Evolutionary conservation across 257 asterid species (phyloP).

Genomic region (Solanum okadae): DNA sequence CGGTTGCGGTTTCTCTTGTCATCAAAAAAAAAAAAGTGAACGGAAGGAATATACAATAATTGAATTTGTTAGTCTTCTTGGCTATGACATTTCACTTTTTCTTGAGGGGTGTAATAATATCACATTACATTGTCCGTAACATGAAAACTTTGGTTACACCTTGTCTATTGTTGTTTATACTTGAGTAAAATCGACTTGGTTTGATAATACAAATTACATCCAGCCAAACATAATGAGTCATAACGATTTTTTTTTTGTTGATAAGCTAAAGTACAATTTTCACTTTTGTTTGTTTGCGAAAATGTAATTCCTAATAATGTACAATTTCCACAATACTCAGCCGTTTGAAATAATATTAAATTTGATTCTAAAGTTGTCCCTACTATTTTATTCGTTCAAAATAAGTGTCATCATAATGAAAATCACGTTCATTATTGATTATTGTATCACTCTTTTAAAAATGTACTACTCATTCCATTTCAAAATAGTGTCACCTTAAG

Average conservation of each 20-base stretch:
- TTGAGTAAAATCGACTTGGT: not conserved
- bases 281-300: not conserved
- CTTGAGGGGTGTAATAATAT: not conserved
- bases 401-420: too few relatives aligned
- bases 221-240: not conserved
- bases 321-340: not conserved
- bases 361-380: too few relatives aligned
- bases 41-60: not conserved
- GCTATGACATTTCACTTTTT: not conserved
- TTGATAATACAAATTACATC: not conserved
- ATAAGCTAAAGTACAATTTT: not conserved
- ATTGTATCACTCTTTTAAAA: too few relatives aligned
- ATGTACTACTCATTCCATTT: too few relatives aligned
- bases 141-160: not conserved
- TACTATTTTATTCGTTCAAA: too few relatives aligned
- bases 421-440: too few relatives aligned
- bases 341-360: not conserved
- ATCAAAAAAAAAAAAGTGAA: not conserved
- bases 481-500: not conserved
- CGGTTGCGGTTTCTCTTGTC: too few relatives aligned
- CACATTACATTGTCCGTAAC: not conserved
- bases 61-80: not conserved
- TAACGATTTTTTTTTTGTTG: not conserved
- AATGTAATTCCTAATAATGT: not conserved
- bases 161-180: not conserved